A percentile compares a stretch with the other conserved stretches of the same genome.
phyloP scores from a whole-genome alignment of 2,329 filamentous ascomycete genomes.

The Periconia sp. region DNA sequence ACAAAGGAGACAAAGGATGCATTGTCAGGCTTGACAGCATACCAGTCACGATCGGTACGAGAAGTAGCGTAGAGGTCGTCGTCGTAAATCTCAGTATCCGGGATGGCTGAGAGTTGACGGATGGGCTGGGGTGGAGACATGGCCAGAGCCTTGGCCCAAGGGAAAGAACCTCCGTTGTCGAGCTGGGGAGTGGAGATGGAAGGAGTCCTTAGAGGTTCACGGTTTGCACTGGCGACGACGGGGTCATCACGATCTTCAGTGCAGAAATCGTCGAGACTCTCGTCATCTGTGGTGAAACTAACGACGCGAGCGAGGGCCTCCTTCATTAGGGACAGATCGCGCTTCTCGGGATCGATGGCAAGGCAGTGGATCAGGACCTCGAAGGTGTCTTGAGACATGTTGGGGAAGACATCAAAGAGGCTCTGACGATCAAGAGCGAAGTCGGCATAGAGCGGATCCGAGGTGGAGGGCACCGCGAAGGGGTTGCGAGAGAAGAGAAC shows the following conservation, averaged over 20 bases:
- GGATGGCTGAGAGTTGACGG: constrained; percentile 85
- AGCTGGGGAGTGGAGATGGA: constrained; percentile 87
- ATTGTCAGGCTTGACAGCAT: constrained; percentile 72
- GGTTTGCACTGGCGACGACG: constrained; percentile 79
- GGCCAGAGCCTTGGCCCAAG: constrained; percentile 90
- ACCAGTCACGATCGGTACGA: constrained; percentile 68
- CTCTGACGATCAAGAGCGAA: constrained; percentile 93
- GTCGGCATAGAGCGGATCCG: constrained; percentile 91
- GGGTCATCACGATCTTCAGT: constrained; percentile 74
- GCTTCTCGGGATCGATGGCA: constrained; percentile 86
- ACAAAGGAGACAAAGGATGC: constrained; percentile 82
- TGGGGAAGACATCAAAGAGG: constrained; percentile 96
- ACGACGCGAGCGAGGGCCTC: constrained; percentile 77
- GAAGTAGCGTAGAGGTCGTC: constrained; percentile 87
- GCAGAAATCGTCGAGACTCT: constrained; percentile 91
- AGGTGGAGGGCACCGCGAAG: constrained; percentile 84
- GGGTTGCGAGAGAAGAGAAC: constrained; percentile 96
- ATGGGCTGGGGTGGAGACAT: constrained; percentile 69
- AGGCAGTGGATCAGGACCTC: constrained; percentile 90
- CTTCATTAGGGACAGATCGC: constrained; percentile 76
- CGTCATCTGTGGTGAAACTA: constrained; percentile 92
- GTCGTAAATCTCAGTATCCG: constrained; percentile 72
- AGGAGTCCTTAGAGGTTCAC: constrained; percentile 92
- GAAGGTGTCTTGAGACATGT: constrained; percentile 97
- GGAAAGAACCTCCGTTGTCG: constrained; percentile 78